A percentile compares a stretch with the other conserved stretches of the same genome.
Conservation (phyloP, 148 eudicot genomes). For the Vaccinium macrocarpon region DNA sequence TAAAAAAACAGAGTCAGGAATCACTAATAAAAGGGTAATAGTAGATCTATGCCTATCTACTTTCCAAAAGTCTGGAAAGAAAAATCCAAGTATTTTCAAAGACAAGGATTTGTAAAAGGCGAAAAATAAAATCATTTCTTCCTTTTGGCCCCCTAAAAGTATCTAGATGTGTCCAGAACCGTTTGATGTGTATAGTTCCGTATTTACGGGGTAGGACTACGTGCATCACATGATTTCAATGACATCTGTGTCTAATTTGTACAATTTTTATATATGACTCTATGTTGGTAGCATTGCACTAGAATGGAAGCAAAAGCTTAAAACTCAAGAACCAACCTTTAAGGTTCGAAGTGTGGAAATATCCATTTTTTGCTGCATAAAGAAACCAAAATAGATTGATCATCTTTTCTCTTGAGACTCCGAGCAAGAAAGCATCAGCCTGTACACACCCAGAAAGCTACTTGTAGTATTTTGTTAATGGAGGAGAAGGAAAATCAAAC, state of each 20-base stretch:
- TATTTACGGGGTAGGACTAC: too few species aligned
- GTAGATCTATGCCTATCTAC: background rate
- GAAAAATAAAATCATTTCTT: background rate
- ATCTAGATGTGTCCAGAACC: background rate
- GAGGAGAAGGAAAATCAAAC: slow-evolving; percentile 25
- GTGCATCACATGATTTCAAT: too few species aligned
- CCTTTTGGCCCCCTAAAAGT: background rate
- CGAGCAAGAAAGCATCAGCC: slow-evolving; percentile 10
- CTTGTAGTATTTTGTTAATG: background rate
- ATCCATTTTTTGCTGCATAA: slow-evolving; percentile 25
- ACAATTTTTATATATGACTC: too few species aligned
- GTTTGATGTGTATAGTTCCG: too few species aligned
- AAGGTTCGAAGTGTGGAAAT: too few species aligned
- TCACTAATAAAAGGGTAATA: background rate
- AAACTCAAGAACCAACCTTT: slow-evolving; percentile 48
- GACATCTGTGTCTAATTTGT: too few species aligned
- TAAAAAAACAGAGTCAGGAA: slow-evolving; percentile 27
- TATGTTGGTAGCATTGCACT: too few species aligned
- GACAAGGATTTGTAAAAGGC: background rate
- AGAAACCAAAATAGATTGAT: slow-evolving; percentile 25
- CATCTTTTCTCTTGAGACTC: background rate
- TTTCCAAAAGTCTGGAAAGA: background rate
- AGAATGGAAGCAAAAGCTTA: slow-evolving; percentile 24
- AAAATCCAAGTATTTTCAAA: background rate
- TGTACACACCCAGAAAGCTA: slow-evolving; percentile 21